A percentile compares a stretch with the other conserved stretches of the same genome.
phyloP scores from a whole-genome alignment of 495 filamentous ascomycete species.

The Jackrogersella minutella region DNA sequence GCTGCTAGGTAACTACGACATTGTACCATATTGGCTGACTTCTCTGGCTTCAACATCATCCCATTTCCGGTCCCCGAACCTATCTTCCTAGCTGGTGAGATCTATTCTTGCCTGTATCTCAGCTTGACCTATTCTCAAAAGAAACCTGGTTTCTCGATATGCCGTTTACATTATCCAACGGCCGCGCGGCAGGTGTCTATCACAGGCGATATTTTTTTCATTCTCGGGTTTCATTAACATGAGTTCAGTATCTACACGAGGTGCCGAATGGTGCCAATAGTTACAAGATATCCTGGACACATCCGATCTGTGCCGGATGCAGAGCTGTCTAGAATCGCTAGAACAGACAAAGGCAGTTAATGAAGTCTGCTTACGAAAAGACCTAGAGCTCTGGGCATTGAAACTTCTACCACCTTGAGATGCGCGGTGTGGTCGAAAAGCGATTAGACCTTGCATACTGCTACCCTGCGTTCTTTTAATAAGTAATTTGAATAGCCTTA shows the following conservation, averaged over 20 bases:
- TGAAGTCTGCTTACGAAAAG: not conserved
- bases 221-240: no score
- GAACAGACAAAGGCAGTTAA: not conserved
- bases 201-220: not conserved
- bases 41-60: no score
- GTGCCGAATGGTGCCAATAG: not conserved
- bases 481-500: slow-evolving; percentile 16
- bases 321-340: slow-evolving; percentile 2
- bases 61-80: no score
- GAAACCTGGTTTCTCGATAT: no score
- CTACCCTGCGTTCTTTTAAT: not conserved
- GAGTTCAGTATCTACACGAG: not conserved
- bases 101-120: no score
- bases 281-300: not conserved
- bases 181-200: no score
- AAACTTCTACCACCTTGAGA: not conserved
- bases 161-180: no score
- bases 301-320: not conserved
- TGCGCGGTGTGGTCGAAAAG: not conserved
- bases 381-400: not conserved
- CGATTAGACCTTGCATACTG: not conserved
- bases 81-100: no score
- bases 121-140: no score
- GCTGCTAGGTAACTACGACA: no score
- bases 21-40: no score